These are phyloP conservation scores for Tremella fuciformis DNA, from an alignment of 768 basidiomycete genomes.

Conservation along the genomic window DNA sequence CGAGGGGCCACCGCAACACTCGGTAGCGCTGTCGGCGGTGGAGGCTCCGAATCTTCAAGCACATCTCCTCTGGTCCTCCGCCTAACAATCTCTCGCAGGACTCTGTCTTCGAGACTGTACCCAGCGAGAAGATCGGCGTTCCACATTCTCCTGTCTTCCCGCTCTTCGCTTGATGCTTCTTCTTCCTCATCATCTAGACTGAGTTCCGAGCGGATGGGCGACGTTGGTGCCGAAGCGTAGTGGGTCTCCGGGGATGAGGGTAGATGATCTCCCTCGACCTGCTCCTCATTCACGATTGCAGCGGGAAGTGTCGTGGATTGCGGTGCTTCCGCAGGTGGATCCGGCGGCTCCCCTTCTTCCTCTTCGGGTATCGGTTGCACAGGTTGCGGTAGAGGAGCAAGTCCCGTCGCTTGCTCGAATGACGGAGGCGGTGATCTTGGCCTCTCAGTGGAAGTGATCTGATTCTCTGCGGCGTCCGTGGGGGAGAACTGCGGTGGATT, in stretches of 20 bases:
- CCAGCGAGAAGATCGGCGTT: slow-evolving; percentile 46
- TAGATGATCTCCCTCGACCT: too few species aligned
- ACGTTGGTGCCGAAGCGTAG: slow-evolving; percentile 20
- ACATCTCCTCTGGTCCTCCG: slow-evolving; percentile 17
- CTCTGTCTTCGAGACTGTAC: slow-evolving; percentile 41
- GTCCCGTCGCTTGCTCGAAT: slow-evolving; percentile 36
- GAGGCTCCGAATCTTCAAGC: too few species aligned
- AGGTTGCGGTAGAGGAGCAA: slow-evolving; percentile 7
- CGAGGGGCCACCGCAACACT: too few species aligned
- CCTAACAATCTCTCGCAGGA: slow-evolving; percentile 34
- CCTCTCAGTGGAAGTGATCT: slow-evolving; percentile 2
- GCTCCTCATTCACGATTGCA: too few species aligned
- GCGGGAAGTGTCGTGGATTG: too few species aligned
- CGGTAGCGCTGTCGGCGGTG: too few species aligned
- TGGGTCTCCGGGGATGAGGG: slow-evolving; percentile 9
- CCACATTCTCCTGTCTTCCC: slow-evolving; percentile 39
- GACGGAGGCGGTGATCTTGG: slow-evolving; percentile 38
- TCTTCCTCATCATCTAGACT: slow-evolving; percentile 11
- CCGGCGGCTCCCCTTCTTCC: neutral
- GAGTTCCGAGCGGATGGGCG: slow-evolving; percentile 21
- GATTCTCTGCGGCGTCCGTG: slow-evolving; percentile 7
- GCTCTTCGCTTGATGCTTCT: slow-evolving; percentile 18
- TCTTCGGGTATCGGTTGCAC: neutral
- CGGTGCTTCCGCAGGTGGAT: neutral
- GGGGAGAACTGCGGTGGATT: slow-evolving; percentile 30